phyloP scores from a whole-genome alignment of 2,329 filamentous ascomycete species.

The Ophiosphaerella herpotricha region DNA sequence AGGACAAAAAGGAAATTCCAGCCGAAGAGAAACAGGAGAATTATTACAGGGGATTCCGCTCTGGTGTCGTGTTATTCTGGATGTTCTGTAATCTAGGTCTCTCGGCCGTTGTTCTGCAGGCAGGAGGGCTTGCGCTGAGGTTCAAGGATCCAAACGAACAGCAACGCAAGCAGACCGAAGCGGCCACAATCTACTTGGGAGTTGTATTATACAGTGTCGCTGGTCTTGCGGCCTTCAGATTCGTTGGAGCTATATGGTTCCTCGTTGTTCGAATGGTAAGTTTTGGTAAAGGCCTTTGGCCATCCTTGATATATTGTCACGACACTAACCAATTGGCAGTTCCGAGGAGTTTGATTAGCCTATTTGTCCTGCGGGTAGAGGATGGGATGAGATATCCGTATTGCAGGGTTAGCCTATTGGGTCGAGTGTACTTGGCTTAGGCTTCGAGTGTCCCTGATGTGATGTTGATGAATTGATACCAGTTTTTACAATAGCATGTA shows the following conservation, averaged over 20 bases:
- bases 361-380: neutral
- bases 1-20: conserved; percentile 67
- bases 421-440: conserved; percentile 6
- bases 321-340: conserved; percentile 46
- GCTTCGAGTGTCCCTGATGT: conserved; percentile 1
- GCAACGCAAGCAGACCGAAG: conserved; percentile 54
- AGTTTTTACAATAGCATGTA: conserved; percentile 10
- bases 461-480: conserved; percentile 25
- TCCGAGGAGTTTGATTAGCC: conserved; percentile 53
- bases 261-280: conserved; percentile 63
- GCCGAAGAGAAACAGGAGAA: conserved; percentile 85
- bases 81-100: conserved; percentile 95
- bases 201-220: conserved; percentile 90
- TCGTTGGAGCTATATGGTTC: conserved; percentile 88
- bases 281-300: conserved; percentile 1
- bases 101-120: conserved; percentile 81
- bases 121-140: conserved; percentile 72
- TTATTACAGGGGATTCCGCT: conserved; percentile 96
- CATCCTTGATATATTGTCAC: neutral
- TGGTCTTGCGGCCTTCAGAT: conserved; percentile 81
- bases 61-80: conserved; percentile 89
- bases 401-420: conserved; percentile 8
- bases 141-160: conserved; percentile 46
- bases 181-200: conserved; percentile 81
- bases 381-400: neutral